Evolutionary conservation across 208 protist genomes (phyloP), one percentile per base, ranked within the genome.

Genomic region (Histomonas meleagridis): DNA sequence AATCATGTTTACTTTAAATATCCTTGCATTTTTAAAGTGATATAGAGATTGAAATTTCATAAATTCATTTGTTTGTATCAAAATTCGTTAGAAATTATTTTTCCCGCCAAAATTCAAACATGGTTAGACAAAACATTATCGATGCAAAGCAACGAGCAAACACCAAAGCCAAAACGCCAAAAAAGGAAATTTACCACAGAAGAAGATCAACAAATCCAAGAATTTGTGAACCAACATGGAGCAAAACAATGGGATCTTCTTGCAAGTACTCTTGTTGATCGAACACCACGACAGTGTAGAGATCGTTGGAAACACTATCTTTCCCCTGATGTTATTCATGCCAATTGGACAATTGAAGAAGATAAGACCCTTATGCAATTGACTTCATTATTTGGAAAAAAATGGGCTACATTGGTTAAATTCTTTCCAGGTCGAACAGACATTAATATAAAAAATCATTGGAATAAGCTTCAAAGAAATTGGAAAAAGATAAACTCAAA

Each of bases 381-480:
- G 28, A 23, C 28, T 79, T 9, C 48, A 51, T 16, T 51, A 40
- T n/a, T 79, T 51, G 70, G 70, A 18, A 16, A 16, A 51, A 35
- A 79, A 14, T 79, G 70, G 70, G 48, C 70, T 38, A 40, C 18
- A 26, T 16, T 79, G 32, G 40, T 12, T 14, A 51, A 48, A 23
- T 79, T 51, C n/a, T 79, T 79, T 26, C 70, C 70, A n/a, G 40
- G 40, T 4, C 3, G 70, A 79, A 79, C 70, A n/a, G 70, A 79
- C 28, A 40, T 79, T 51, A 46, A 79, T 79, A 35, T 79, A n/a
- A 79, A 79, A 79, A 79, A 79, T 26, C 70, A 79, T 51, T 79
- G 70, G 70, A 69, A 69, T 69, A 69, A 69, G 21, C 21, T 69
- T 7, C 60, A 69, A 69, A 69, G 60, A 28, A 16, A 69, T 26